Evolutionary conservation across 1,139 yeast species (phyloP).

Genomic region (Eremothecium coryli): DNA sequence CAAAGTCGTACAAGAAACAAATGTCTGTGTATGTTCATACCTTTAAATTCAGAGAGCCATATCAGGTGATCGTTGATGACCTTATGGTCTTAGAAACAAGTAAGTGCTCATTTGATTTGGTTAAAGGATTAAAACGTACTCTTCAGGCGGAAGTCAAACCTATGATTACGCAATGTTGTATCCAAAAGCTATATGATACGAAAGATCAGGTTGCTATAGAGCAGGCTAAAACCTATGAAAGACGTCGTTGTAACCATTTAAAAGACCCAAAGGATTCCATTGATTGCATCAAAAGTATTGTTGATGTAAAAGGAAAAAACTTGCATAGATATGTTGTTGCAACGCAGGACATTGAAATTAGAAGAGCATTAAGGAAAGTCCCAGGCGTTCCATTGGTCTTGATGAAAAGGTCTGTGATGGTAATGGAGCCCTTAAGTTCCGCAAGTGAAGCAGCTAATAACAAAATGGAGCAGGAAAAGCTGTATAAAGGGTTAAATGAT

Average conservation of each 20-base stretch:
- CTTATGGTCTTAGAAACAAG: conserved; percentile 60
- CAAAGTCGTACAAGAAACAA: conserved; percentile 87
- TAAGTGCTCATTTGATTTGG: conserved; percentile 59
- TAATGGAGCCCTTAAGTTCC: conserved; percentile 85
- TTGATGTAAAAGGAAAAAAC: conserved; percentile 63
- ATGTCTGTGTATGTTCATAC: conserved; percentile 75
- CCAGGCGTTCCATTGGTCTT: conserved; percentile 89
- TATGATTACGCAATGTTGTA: conserved; percentile 95
- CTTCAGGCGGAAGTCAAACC: conserved; percentile 81
- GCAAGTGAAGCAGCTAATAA: conserved; percentile 53
- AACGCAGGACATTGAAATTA: conserved; percentile 61
- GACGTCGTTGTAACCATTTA: conserved; percentile 61
- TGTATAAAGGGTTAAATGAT: conserved; percentile 65
- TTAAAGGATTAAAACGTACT: conserved; percentile 70
- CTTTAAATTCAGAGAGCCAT: conserved; percentile 90
- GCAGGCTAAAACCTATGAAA: conserved; percentile 72
- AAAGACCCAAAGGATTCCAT: conserved; percentile 55
- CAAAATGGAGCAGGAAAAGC: conserved; percentile 52
- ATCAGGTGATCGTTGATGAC: conserved; percentile 79
- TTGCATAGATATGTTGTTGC: conserved; percentile 88
- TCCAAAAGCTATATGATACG: conserved; percentile 69
- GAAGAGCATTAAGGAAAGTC: conserved; percentile 57
- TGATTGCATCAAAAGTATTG: conserved; percentile 70
- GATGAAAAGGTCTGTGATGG: conserved; percentile 86
- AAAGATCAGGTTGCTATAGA: conserved; percentile 67